Evolutionary conservation across 306 rosid genomes (phyloP).

Genomic region (Lathyrus sativus): DNA sequence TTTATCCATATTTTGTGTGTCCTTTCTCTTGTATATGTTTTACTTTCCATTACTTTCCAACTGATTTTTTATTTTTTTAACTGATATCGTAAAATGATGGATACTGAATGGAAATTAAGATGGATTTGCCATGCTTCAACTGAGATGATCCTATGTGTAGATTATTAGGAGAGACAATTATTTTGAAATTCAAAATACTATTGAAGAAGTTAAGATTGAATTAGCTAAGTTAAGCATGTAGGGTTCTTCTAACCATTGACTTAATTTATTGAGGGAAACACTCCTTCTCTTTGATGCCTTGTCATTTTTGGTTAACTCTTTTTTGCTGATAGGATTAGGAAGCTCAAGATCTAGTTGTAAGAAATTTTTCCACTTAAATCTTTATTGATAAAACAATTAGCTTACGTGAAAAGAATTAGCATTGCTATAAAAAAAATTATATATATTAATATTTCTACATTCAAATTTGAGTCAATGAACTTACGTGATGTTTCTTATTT

Average conservation of each 20-base stretch:
- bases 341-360: background rate
- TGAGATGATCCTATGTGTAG: background rate
- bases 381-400: background rate
- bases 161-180: background rate
- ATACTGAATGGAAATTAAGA: background rate
- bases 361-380: background rate
- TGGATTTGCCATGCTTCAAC: background rate
- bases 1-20: constrained; percentile 25
- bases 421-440: background rate
- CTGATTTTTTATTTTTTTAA: background rate
- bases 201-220: background rate
- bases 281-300: background rate
- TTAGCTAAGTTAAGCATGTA: background rate
- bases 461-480: constrained; percentile 23
- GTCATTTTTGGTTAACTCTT: background rate
- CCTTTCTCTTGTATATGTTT: constrained; percentile 29
- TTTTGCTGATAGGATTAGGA: background rate
- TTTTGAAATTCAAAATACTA: background rate
- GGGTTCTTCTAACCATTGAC: background rate
- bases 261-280: background rate
- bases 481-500: constrained; percentile 29
- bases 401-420: background rate
- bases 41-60: background rate
- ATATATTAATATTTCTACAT: constrained; percentile 20
- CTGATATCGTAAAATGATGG: background rate